phyloP scores from a whole-genome alignment of 768 basidiomycete species.

The Macrolepiota albuminosa region DNA sequence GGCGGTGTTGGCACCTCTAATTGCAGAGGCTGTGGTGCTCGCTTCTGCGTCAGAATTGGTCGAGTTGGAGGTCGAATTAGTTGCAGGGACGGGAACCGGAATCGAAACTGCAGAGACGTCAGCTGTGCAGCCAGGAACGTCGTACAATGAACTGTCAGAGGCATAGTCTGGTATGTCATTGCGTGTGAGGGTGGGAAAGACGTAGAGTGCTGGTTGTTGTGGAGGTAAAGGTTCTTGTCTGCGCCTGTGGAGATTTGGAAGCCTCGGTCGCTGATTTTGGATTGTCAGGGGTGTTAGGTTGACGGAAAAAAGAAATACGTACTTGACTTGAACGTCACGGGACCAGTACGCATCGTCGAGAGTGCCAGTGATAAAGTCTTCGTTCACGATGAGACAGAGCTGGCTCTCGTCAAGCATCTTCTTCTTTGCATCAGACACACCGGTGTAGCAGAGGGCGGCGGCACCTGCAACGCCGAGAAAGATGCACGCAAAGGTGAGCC shows the following conservation, averaged over 20 bases:
- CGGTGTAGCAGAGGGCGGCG: conserved; percentile 49
- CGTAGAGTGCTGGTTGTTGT: conserved; percentile 63
- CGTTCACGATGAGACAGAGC: conserved; percentile 64
- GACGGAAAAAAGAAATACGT: conserved; percentile 16
- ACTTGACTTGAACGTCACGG: conserved; percentile 67
- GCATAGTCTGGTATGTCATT: conserved; percentile 44
- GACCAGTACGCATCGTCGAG: conserved; percentile 54
- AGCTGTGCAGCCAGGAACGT: conserved; percentile 61
- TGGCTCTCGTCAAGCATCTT: conserved; percentile 35
- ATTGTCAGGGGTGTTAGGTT: not conserved
- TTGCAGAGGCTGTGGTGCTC: not conserved
- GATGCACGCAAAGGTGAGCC: conserved; percentile 48
- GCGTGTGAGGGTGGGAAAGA: conserved; percentile 76
- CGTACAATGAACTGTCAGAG: conserved; percentile 57
- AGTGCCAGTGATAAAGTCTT: conserved; percentile 50
- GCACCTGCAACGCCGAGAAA: conserved; percentile 51
- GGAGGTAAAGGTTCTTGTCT: conserved; percentile 59
- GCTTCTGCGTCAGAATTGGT: not conserved
- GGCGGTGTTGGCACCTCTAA: not conserved
- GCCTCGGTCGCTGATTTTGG: conserved; percentile 47
- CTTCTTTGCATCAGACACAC: conserved; percentile 35
- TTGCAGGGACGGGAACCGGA: not conserved
- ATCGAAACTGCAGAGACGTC: conserved; percentile 4
- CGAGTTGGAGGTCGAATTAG: conserved; percentile 10
- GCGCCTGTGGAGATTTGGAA: conserved; percentile 75